Conservation (phyloP, 202 grass and related monocot genomes). For the Setaria viridis region DNA sequence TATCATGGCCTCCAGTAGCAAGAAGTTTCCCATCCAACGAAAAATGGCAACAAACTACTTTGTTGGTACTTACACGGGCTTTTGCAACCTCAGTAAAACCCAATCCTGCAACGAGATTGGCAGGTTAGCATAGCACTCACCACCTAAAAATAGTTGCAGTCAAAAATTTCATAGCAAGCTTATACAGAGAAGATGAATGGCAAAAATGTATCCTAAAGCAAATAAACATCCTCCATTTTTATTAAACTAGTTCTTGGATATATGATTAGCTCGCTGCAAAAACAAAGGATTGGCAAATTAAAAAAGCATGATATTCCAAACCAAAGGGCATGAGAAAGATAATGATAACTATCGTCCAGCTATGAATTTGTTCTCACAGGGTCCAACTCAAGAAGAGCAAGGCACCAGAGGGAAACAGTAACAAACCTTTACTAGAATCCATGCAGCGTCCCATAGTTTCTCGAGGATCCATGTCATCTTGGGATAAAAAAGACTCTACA, state of each 20-base stretch:
- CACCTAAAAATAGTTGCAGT: neutral
- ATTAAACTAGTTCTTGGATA: neutral
- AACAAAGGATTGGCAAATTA: neutral
- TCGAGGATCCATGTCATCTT: conserved; percentile 92
- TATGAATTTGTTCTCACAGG: neutral
- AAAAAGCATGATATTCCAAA: neutral
- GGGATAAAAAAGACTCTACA: conserved; percentile 98
- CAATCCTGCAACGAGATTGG: conserved; percentile 56
- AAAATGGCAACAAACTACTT: conserved; percentile 85
- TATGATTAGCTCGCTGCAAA: neutral
- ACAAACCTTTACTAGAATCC: conserved; percentile 88
- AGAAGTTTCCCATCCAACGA: conserved; percentile 86
- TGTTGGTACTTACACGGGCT: conserved; percentile 64
- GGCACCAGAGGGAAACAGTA: conserved; percentile 31
- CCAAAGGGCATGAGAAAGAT: conserved; percentile 19
- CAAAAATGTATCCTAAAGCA: neutral
- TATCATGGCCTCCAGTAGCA: conserved; percentile 94
- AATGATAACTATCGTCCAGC: neutral
- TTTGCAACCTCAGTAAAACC: conserved; percentile 68
- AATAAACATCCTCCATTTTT: conserved; percentile 16
- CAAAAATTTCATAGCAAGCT: neutral
- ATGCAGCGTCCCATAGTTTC: conserved; percentile 81
- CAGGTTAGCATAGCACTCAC: neutral
- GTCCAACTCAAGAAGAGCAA: conserved; percentile 34
- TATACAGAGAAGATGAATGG: neutral